Base-by-base conservation (phyloP, 2,329 filamentous ascomycete genomes). In the Dothistroma septosporum region DNA sequence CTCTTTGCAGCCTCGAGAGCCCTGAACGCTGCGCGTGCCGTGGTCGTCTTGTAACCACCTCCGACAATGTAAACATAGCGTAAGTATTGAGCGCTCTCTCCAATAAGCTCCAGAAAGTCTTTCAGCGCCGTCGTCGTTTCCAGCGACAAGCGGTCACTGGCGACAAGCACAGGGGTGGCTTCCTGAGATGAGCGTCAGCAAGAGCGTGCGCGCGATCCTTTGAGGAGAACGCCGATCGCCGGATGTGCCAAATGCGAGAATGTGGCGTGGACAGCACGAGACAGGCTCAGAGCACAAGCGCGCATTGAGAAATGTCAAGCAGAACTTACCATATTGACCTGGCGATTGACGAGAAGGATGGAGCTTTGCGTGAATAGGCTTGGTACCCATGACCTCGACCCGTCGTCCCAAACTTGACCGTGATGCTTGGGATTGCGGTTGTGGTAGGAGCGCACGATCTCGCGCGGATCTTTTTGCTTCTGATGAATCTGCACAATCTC, bases 1-100 rank as follows among this genome's bases (percentile, higher is more conserved):
- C 47, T n/a, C 49, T 59, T 62, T 3, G 60, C 60, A 9, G 41
- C 46, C 14, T n/a, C 9, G 31, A 58, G 52, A 11, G 57, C 46
- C 28, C 47, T 41, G 35, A 62, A 44, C 1, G 56, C 53, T 1
- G 22, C 31, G 22, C 53, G 56, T 14, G 50, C 49, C 2, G 14
- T 61, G 28, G 1, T 31, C 11, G 9, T 1, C 32, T 22, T 21
- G 41, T 61, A 61, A 35, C 55, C 59, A 7, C 16, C 9, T 5
- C 1, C 16, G 3, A 24, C 48, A 50, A 61, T 61, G 4, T 33
- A 11, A 22, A 60, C 21, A 28, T 54, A 21, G n/a, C 59, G 54
- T 12, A 61, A 33, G 19, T 54, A 33, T 16, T 44, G 37, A 10
- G 55, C 49, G 35, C 46, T 55, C 2, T 33, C 10, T 2, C 49